These are phyloP conservation scores for Odontarrhena argentea DNA, from an alignment of 345 rosid genomes.

Conservation along the genomic window DNA sequence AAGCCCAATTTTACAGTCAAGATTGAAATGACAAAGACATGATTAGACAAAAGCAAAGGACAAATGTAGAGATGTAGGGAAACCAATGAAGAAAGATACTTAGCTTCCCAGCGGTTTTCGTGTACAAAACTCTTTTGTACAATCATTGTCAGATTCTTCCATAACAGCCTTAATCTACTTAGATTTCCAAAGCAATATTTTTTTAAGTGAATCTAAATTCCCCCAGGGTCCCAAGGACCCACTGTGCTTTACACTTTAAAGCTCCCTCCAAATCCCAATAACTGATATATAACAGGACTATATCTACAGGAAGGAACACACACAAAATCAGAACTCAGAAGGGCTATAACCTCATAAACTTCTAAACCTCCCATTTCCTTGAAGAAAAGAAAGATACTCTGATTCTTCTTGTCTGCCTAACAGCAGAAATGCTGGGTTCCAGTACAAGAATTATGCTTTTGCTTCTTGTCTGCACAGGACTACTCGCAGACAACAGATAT, in stretches of 20 bases:
- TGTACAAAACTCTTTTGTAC: slow-evolving; percentile 53
- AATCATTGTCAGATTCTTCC: slow-evolving; percentile 73
- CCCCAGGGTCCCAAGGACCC: slow-evolving; percentile 56
- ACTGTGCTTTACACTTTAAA: slow-evolving; percentile 65
- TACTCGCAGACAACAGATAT: slow-evolving; percentile 53
- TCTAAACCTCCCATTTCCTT: slow-evolving; percentile 47
- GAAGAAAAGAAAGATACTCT: slow-evolving; percentile 46
- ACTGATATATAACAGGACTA: slow-evolving; percentile 53
- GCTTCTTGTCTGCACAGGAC: slow-evolving; percentile 55
- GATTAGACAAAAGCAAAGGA: slow-evolving; percentile 56
- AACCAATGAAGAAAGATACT: slow-evolving; percentile 61
- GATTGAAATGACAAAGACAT: slow-evolving; percentile 23
- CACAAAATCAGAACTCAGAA: slow-evolving; percentile 37
- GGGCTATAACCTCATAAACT: slow-evolving; percentile 42
- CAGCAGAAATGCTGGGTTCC: slow-evolving; percentile 49
- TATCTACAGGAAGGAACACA: slow-evolving; percentile 61
- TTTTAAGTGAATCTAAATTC: slow-evolving; percentile 61
- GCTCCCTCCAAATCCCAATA: slow-evolving; percentile 50
- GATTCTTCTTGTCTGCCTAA: slow-evolving; percentile 48
- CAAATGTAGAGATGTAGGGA: slow-evolving; percentile 49
- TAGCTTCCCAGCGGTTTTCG: slow-evolving; percentile 69
- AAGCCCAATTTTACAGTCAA: slow-evolving; percentile 22
- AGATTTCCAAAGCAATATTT: slow-evolving; percentile 54
- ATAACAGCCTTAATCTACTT: slow-evolving; percentile 70
- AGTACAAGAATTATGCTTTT: slow-evolving; percentile 49